Conservation (phyloP, 208 protist genomes). For the Leishmania braziliensis region DNA sequence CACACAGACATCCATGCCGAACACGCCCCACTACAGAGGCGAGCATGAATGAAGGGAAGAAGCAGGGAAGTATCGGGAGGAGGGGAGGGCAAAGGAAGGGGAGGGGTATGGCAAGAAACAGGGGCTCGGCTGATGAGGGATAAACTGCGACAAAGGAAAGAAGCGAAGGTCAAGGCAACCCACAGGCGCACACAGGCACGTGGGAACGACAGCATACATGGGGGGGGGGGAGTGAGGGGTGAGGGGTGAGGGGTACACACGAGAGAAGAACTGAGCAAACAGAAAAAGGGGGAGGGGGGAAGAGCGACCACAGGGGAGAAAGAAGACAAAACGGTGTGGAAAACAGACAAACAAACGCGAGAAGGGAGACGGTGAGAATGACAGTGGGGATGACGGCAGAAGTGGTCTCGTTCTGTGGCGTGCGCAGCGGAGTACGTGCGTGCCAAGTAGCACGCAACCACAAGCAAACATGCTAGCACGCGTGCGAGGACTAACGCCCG, state of each 20-base stretch:
- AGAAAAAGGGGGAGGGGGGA: conserved; percentile 16
- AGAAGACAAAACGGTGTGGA: neutral
- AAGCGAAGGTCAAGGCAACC: neutral
- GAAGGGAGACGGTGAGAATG: neutral
- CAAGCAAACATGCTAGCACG: neutral
- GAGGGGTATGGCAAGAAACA: neutral
- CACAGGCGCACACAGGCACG: neutral
- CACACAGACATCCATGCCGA: neutral
- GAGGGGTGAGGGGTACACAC: neutral
- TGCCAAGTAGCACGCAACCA: neutral
- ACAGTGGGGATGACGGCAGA: neutral
- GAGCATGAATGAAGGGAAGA: neutral
- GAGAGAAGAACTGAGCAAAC: conserved; percentile 17
- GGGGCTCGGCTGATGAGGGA: neutral
- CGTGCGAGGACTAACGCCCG: neutral
- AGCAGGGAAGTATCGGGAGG: conserved; percentile 13
- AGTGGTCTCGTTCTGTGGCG: neutral
- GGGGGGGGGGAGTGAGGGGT: no score
- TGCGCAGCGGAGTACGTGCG: neutral
- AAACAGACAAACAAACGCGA: neutral
- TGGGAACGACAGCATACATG: neutral
- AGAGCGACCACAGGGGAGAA: neutral
- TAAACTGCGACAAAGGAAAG: neutral
- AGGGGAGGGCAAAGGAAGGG: neutral
- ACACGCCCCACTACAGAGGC: conserved; percentile 1